phyloP scores from a whole-genome alignment of 345 rosid species.

The Tarenaya hassleriana region DNA sequence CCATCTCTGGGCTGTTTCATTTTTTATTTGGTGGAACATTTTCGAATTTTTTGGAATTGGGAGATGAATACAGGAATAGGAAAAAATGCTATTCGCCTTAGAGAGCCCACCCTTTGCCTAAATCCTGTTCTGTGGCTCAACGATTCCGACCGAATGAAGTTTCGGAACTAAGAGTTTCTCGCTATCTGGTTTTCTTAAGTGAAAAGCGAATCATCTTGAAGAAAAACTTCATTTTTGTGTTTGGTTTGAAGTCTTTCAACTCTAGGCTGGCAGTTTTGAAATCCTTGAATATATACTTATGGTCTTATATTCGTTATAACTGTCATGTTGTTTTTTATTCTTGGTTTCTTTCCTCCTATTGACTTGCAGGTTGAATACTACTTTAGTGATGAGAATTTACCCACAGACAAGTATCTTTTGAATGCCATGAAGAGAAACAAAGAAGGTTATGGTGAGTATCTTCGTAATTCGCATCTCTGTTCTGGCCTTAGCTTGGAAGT shows the following conservation, averaged over 20 bases:
- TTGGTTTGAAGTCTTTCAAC: no score
- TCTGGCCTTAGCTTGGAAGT: background rate
- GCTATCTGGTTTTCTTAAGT: no score
- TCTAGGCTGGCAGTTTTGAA: no score
- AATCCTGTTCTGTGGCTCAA: background rate
- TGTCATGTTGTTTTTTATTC: background rate
- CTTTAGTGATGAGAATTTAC: constrained; percentile 87
- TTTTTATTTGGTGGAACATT: no score
- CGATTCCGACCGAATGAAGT: background rate
- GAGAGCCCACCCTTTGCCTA: background rate
- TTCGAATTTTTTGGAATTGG: no score
- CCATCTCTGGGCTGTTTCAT: background rate
- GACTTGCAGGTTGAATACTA: constrained; percentile 81
- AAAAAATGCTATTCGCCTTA: background rate
- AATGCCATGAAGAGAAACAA: constrained; percentile 63
- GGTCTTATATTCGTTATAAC: background rate
- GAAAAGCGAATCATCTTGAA: background rate
- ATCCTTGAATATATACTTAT: background rate
- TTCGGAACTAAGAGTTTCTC: no score
- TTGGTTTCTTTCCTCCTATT: background rate
- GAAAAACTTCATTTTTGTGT: background rate
- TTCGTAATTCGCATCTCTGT: background rate
- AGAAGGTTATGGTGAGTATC: constrained; percentile 67
- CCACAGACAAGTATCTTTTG: constrained; percentile 63
- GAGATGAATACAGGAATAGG: no score